Evolutionary conservation across 306 rosid genomes (phyloP), one percentile per base, ranked within the genome.

Genomic region (Acacia confusa): DNA sequence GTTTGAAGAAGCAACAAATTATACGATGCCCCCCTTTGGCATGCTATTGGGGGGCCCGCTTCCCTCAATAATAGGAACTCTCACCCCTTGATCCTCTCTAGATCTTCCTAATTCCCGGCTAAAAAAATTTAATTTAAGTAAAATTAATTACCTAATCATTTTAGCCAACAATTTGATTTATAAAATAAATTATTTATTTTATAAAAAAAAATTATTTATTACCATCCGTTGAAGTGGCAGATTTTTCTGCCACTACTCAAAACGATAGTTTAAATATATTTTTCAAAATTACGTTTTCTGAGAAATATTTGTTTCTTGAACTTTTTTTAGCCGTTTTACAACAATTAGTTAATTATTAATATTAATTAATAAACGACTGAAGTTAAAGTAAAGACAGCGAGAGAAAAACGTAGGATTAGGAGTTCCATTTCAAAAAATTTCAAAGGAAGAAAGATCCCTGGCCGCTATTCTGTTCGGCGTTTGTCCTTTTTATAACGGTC

Each of bases 401-500:
- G 58, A 71, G 58, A 25, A 70, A 45, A 71, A 36, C 63, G 63
- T 72, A 16, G 43, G 44, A 71, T 45, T 25, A 71, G 75, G 58
- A 44, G 9, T 71, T 76, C 1, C 6, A 24, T 66, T 73, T 57
- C 70, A 55, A 55, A 25, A 65, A 48, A 61, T 78, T 52, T 63
- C 36, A 38, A 24, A 75, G 7, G 3, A 14, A 70, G 52, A 71
- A 70, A 44, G 74, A 43, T 70, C 22, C 2, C 15, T 25, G 12
- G 25, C 48, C 17, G n/a, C 44, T 57, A 3, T 60, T 74, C 48
- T 6, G 47, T 76, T 16, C 24, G 36, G 70, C 57, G 70, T 27
- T 60, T 76, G 79, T 76, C 58, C 70, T 76, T 40, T 57, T 78
- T 78, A 69, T 68, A 78, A 78, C 82, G 82, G 76, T 69, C 69